Conservation (phyloP, 2,329 filamentous ascomycete species). For the Biscogniauxia marginata region DNA sequence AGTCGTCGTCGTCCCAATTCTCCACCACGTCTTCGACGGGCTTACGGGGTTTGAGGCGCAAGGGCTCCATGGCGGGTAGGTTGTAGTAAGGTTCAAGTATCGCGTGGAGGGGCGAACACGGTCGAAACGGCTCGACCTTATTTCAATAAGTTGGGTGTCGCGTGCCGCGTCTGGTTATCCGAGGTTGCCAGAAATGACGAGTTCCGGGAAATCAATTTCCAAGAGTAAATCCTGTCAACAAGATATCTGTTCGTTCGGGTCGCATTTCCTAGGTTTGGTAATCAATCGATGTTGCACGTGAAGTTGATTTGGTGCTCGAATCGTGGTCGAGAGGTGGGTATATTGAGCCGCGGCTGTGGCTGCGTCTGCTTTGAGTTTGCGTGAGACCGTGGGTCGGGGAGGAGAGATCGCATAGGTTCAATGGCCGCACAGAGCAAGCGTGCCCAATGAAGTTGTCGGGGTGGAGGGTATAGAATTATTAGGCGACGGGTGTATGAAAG, state of each 20-base stretch:
- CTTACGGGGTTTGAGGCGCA: slow-evolving; percentile 52
- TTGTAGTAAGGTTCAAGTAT: slow-evolving; percentile 1
- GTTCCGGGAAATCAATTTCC: not conserved
- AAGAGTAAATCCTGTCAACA: not conserved
- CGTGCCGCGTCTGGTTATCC: not conserved
- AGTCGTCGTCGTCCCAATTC: slow-evolving; percentile 77
- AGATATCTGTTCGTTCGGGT: not conserved
- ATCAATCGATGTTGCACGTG: not conserved
- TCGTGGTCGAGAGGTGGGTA: not conserved
- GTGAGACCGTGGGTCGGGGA: too few species aligned
- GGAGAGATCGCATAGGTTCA: too few species aligned
- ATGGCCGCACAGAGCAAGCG: too few species aligned
- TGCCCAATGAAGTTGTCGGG: too few species aligned
- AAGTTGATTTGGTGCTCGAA: not conserved
- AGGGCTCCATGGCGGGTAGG: slow-evolving; percentile 49
- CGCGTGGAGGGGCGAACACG: slow-evolving; percentile 8
- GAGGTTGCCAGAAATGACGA: too few species aligned
- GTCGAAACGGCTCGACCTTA: not conserved
- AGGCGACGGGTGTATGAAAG: too few species aligned
- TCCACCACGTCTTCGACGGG: slow-evolving; percentile 64
- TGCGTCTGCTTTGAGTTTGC: too few species aligned
- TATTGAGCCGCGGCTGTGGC: not conserved
- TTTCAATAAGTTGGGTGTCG: not conserved
- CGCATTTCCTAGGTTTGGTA: not conserved
- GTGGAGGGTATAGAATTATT: too few species aligned